phyloP scores from a whole-genome alignment of 75 land plant genomes.

The Gnetum montanum region DNA sequence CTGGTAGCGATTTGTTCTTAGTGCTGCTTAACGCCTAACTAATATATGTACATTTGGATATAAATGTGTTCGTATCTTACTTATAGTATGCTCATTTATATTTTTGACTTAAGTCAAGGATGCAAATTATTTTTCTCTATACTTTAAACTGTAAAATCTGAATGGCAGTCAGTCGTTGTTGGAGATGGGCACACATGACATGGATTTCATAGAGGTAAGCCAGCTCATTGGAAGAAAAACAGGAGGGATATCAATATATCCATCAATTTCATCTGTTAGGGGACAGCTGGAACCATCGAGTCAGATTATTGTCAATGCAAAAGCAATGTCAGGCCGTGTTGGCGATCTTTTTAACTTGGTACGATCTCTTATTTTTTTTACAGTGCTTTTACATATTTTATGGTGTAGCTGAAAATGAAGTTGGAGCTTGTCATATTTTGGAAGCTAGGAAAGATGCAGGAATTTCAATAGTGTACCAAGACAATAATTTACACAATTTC shows the following conservation, averaged over 20 bases:
- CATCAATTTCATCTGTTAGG: constrained; percentile 76
- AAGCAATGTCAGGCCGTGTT: constrained; percentile 80
- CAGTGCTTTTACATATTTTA: background rate
- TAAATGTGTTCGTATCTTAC: background rate
- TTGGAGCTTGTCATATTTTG: too few relatives aligned
- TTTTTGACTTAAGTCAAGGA: background rate
- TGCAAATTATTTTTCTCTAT: background rate
- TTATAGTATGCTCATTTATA: too few relatives aligned
- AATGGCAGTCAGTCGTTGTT: constrained; percentile 78
- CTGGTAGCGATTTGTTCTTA: too few relatives aligned
- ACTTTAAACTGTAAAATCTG: background rate
- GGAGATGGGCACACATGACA: constrained; percentile 99
- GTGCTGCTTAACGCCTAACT: background rate
- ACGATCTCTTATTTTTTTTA: constrained; percentile 3
- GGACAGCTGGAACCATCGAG: constrained; percentile 73
- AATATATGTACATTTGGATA: background rate
- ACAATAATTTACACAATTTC: too few relatives aligned
- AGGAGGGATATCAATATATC: constrained; percentile 98
- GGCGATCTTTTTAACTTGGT: constrained; percentile 90
- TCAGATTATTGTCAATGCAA: constrained; percentile 79
- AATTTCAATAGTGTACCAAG: too few relatives aligned
- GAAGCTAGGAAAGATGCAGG: too few relatives aligned
- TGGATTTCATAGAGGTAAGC: constrained; percentile 92
- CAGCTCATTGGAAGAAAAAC: constrained; percentile 98
- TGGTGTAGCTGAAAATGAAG: background rate